Evolutionary conservation across 257 asterid genomes (phyloP).

Genomic region (Solanum phureja): DNA sequence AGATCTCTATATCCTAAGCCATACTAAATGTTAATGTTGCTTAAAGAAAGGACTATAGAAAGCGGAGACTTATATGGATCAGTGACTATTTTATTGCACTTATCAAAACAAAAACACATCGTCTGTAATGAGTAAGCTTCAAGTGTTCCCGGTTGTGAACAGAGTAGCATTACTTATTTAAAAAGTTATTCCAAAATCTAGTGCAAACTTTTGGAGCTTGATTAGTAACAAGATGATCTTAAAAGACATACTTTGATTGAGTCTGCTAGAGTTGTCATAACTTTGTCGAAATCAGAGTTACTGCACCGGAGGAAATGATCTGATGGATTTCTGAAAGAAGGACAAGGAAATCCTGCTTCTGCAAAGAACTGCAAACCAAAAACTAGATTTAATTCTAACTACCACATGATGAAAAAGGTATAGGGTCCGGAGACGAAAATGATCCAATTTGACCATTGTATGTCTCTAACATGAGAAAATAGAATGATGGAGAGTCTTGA

Average conservation of each 20-base stretch:
- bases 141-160: neutral
- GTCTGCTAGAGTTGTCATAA: slow-evolving; percentile 86
- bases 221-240: neutral
- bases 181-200: neutral
- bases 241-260: slow-evolving; percentile 66
- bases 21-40: neutral
- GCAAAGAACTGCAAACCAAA: slow-evolving; percentile 66
- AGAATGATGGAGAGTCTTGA: neutral
- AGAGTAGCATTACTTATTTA: neutral
- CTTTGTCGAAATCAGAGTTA: slow-evolving; percentile 91
- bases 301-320: slow-evolving; percentile 92
- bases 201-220: neutral
- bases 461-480: neutral
- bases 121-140: neutral
- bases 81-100: neutral
- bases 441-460: neutral
- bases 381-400: neutral
- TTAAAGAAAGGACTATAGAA: neutral
- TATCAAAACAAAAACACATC: neutral
- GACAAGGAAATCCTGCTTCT: slow-evolving; percentile 97
- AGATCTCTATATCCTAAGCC: neutral
- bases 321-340: slow-evolving; percentile 79
- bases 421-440: neutral
- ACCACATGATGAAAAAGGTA: neutral
- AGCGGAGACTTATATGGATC: neutral